phyloP scores from a whole-genome alignment of 352 stramenopile genomes.

The Globisporangium splendens region DNA sequence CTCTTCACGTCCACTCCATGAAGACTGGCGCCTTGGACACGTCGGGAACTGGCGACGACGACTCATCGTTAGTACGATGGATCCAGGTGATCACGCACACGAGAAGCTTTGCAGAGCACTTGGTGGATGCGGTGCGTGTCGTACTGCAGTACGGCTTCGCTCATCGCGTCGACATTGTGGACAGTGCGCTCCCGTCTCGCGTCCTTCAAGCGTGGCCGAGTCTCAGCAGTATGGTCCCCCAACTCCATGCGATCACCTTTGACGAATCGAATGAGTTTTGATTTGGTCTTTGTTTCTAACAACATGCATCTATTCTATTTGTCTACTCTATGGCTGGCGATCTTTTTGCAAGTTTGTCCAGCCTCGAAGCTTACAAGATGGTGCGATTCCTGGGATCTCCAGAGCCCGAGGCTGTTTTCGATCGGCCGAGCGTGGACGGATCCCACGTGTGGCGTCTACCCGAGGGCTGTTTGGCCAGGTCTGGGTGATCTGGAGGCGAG shows the following conservation, averaged over 20 bases:
- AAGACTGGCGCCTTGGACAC: neutral
- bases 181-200: slow-evolving; percentile 9
- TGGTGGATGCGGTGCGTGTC: slow-evolving; percentile 10
- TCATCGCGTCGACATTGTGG: slow-evolving; percentile 24
- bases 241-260: slow-evolving; percentile 7
- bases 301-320: neutral
- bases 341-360: too few relatives aligned
- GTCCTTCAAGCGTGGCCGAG: slow-evolving; percentile 17
- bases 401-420: neutral
- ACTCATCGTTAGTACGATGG: neutral
- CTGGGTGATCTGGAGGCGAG: neutral
- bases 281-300: neutral
- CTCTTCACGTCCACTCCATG: slow-evolving; percentile 12
- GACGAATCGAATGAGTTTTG: slow-evolving; percentile 8
- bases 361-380: slow-evolving; percentile 6
- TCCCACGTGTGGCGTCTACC: slow-evolving; percentile 16
- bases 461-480: slow-evolving; percentile 2
- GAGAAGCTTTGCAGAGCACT: slow-evolving; percentile 9
- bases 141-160: slow-evolving; percentile 19
- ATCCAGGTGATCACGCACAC: slow-evolving; percentile 3
- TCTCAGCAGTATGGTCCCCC: slow-evolving; percentile 5
- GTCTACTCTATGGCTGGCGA: too few relatives aligned
- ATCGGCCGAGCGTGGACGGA: neutral
- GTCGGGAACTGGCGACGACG: neutral
- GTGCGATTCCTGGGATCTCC: slow-evolving; percentile 8